phyloP scores from a whole-genome alignment of 176 grass and related monocot species.

The Zizania latifolia region DNA sequence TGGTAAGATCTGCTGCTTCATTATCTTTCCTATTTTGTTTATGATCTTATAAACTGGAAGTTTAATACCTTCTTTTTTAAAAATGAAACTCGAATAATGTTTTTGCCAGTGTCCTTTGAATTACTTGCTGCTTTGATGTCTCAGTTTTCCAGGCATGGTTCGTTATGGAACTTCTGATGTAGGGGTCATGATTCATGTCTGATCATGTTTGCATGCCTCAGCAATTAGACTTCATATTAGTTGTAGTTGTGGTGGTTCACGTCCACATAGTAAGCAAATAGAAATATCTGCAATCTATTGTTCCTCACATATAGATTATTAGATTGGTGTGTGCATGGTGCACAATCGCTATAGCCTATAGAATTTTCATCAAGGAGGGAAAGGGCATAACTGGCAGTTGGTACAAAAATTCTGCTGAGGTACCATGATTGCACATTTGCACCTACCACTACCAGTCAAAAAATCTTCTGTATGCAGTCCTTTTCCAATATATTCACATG shows the following conservation, averaged over 20 bases:
- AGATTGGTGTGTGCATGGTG: not conserved
- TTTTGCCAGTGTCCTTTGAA: not conserved
- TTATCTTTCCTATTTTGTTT: not conserved
- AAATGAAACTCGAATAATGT: not conserved
- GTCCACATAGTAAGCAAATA: slow-evolving; percentile 11
- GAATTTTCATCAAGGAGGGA: slow-evolving; percentile 6
- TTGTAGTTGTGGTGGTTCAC: not conserved
- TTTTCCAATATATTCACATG: not conserved
- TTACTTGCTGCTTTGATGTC: not conserved
- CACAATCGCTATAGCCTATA: not conserved
- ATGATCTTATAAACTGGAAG: too few relatives aligned
- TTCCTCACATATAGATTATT: not conserved
- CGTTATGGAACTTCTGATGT: not conserved
- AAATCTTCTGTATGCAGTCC: not conserved
- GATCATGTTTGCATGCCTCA: not conserved
- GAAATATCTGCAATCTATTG: not conserved
- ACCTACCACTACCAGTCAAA: not conserved
- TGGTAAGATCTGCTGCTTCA: slow-evolving; percentile 20
- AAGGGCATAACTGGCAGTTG: not conserved
- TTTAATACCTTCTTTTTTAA: not conserved
- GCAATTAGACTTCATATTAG: not conserved
- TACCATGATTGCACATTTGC: not conserved
- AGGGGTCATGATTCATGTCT: not conserved
- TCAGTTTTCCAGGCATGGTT: not conserved
- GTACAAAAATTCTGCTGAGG: not conserved